Evolutionary conservation across 257 asterid genomes (phyloP), one percentile per base, ranked within the genome.

Genomic region (Solanum medicagineum): DNA sequence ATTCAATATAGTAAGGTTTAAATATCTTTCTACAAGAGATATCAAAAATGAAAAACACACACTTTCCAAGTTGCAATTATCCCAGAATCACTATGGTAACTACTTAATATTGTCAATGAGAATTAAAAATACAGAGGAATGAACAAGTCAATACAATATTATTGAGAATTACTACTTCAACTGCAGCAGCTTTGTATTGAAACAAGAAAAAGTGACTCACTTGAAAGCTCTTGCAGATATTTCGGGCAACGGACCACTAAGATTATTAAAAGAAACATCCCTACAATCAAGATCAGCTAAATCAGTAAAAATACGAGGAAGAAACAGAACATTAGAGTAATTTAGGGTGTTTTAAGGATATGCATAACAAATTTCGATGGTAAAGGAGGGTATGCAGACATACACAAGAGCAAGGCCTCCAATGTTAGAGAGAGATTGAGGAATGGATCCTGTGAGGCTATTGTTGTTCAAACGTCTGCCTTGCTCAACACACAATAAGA

Each of bases 381-480:
- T 70, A 20, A 62, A 83, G 84, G 74, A 59, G 74, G 82, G 5
- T 15, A 80, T 75, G 59, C 3, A 44, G 16, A 84, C 98, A 29
- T 92, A 97, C 99, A 93, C 91, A 17, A 97, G 95, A 22, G 95
- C 92, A 83, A 97, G 99, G 89, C 98, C 95, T 57, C 88, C 86
- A 14, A 92, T 87, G 71, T 88, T 88, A 47, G 96, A 91, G 59
- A 97, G 91, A 65, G 62, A 49, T 75, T 49, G 82, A 49, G 82
- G 82, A 75, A 75, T 49, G 62, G 45, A 49, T 75, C 82, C 82
- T 26, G 62, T 88, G 83, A 97, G 92, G 91, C 95, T 97, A 89
- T 97, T 95, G 93, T 97, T 97, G 94, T 94, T 95, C 73, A 97
- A 95, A 86, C 98, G 97, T 90, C 99, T 97, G 93, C 81, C 90